These are phyloP conservation scores for Arthrobotrys megalospora DNA, from an alignment of 2,329 filamentous ascomycete species.

Conservation along the genomic window DNA sequence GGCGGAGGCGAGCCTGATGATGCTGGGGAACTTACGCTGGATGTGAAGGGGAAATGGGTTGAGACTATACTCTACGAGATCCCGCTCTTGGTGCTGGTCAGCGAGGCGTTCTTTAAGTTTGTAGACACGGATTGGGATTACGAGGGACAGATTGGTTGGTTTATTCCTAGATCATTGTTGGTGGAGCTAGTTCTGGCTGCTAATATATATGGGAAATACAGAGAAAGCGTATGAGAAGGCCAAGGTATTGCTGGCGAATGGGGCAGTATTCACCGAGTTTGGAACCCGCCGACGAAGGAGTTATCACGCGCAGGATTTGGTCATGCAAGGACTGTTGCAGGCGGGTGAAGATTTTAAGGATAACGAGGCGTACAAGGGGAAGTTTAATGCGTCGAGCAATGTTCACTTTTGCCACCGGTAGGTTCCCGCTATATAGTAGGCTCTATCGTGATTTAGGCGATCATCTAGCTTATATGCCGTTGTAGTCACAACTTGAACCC, in stretches of 20 bases:
- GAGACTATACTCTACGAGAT: slow-evolving; percentile 99
- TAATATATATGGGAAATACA: slow-evolving; percentile 26
- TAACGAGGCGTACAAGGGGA: slow-evolving; percentile 49
- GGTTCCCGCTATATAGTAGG: background rate
- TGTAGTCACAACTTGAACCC: slow-evolving; percentile 81
- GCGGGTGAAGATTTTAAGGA: slow-evolving; percentile 76
- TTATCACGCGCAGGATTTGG: slow-evolving; percentile 93
- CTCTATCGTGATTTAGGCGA: background rate
- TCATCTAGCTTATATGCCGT: background rate
- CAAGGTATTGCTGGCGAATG: slow-evolving; percentile 80
- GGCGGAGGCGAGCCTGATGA: slow-evolving; percentile 76
- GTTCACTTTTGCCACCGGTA: slow-evolving; percentile 81
- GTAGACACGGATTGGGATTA: slow-evolving; percentile 94
- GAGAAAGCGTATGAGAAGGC: slow-evolving; percentile 78
- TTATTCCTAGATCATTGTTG: slow-evolving; percentile 66
- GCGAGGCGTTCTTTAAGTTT: slow-evolving; percentile 97
- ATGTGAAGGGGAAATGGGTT: slow-evolving; percentile 86
- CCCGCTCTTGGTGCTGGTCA: slow-evolving; percentile 89
- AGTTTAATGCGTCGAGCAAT: slow-evolving; percentile 91
- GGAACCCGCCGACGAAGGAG: slow-evolving; percentile 89
- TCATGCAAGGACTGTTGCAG: slow-evolving; percentile 86
- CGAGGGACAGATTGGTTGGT: slow-evolving; percentile 86
- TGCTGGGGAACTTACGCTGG: slow-evolving; percentile 82
- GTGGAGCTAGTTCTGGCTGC: slow-evolving; percentile 4
- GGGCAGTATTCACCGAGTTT: slow-evolving; percentile 94